phyloP scores from a whole-genome alignment of 371 early-diverging fungal species.

The Mucor lusitanicus region DNA sequence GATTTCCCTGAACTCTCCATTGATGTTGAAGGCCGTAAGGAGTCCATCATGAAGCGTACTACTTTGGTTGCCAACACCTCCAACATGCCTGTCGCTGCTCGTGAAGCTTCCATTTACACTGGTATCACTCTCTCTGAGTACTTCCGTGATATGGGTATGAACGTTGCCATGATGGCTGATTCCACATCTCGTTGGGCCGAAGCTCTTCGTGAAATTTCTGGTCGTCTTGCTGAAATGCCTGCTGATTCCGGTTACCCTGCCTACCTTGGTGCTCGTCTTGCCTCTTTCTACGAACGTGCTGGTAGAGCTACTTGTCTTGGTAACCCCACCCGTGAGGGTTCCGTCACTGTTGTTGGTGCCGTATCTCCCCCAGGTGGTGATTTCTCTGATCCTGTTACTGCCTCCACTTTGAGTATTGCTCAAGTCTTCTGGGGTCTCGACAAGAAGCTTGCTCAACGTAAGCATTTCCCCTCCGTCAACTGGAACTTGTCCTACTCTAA shows the following conservation, averaged over 20 bases:
- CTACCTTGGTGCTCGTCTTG: slow-evolving; percentile 98
- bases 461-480: slow-evolving; percentile 99
- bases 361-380: slow-evolving; percentile 99
- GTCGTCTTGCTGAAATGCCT: slow-evolving; percentile 99
- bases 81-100: slow-evolving; percentile 99
- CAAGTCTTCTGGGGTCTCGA: slow-evolving; percentile 99
- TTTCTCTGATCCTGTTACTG: slow-evolving; percentile 99
- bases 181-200: slow-evolving; percentile 99
- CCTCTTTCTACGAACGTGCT: slow-evolving; percentile 99
- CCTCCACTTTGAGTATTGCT: slow-evolving; percentile 99
- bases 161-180: slow-evolving; percentile 99
- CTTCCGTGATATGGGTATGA: slow-evolving; percentile 99
- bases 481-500: slow-evolving; percentile 99
- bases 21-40: slow-evolving; percentile 90
- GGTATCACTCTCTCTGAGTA: slow-evolving; percentile 99
- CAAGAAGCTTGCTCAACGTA: slow-evolving; percentile 99
- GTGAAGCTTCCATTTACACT: slow-evolving; percentile 99
- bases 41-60: slow-evolving; percentile 99
- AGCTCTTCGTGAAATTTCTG: slow-evolving; percentile 99
- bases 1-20: slow-evolving; percentile 99
- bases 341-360: slow-evolving; percentile 99
- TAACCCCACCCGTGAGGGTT: slow-evolving; percentile 93
- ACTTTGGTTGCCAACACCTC: slow-evolving; percentile 99
- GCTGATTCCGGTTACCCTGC: slow-evolving; percentile 99
- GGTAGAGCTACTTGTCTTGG: slow-evolving; percentile 97